Evolutionary conservation across 1,284 basidiomycete genomes (phyloP), one percentile per base, ranked within the genome.

Genomic region (Heterobasidion parviporum): DNA sequence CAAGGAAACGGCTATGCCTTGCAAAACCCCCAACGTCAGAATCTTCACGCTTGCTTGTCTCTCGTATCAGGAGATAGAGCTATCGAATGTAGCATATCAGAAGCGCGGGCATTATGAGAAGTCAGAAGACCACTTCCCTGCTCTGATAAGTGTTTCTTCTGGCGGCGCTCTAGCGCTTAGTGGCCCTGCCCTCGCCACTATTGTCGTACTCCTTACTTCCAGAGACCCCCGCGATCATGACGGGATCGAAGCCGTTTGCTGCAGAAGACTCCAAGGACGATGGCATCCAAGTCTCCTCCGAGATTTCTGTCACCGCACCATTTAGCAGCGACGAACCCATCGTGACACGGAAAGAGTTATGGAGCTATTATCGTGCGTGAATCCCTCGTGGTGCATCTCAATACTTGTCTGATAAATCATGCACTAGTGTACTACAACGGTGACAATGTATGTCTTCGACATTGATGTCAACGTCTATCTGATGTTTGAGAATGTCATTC

Each of bases 301-400:
- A 41, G 15, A 55, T 43, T 18, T 56, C 60, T 9, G 52, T 74
- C 38, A 64, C 76, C 5, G 72, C 72, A 0, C 66, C 71, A 0
- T 67, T 76, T 41, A 66, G 57, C 51, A 71, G 72, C 57, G 64
- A 79, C 50, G 82, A 82, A 53, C 83, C 83, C 0, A 63, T 81
- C 16, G 83, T 85, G 3, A 83, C 79, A 4, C 72, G 77, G 54
- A 76, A 63, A 60, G 86, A 89, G 64, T 72, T 89, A 6, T 89
- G 86, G 87, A 81, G 80, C 56, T 89, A 87, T 62, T 89, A 89
- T 65, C 58, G 86, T 86, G 59, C 53, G 77, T 74, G 2, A 18
- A 35, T 18, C 7, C 34, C 49, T 33, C 44, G 20, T n/a, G 6
- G 15, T 20, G 12, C 26, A 15, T 34, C 12, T 6, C 18, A 15